phyloP scores from a whole-genome alignment of 257 asterid species.

The Osmanthus fragrans region DNA sequence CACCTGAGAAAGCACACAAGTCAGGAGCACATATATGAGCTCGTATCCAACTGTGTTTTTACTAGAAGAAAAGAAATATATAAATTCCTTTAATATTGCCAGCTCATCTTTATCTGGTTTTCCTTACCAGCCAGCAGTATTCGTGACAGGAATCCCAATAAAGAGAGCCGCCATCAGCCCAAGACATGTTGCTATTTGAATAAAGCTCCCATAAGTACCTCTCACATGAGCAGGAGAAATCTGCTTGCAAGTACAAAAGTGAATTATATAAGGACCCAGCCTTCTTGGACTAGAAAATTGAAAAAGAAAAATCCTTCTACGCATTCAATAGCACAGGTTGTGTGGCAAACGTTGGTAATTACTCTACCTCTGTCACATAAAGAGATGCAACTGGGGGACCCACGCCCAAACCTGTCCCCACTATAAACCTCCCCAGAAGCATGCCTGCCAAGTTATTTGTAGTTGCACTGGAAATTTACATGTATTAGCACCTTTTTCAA shows the following conservation, averaged over 20 bases:
- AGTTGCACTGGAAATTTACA: conserved; percentile 62
- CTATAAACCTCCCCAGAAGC: conserved; percentile 84
- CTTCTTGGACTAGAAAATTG: background rate
- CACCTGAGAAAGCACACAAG: conserved; percentile 60
- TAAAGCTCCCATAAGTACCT: conserved; percentile 92
- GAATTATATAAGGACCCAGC: conserved; percentile 12
- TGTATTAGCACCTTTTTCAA: conserved; percentile 24
- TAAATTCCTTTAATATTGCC: conserved; percentile 8
- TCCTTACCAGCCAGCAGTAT: conserved; percentile 74
- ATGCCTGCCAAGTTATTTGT: conserved; percentile 65
- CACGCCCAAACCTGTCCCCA: conserved; percentile 83
- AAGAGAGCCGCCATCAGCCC: conserved; percentile 73
- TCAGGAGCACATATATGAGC: conserved; percentile 25
- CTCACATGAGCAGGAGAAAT: conserved; percentile 91
- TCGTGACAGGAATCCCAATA: conserved; percentile 79
- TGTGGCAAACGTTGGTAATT: conserved; percentile 6
- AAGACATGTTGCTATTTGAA: conserved; percentile 85
- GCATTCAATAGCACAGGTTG: conserved; percentile 5
- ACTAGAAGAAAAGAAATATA: background rate
- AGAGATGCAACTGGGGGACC: conserved; percentile 96
- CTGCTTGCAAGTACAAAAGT: conserved; percentile 38
- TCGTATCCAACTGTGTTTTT: conserved; percentile 14
- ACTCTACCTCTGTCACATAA: conserved; percentile 79
- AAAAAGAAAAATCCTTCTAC: background rate
- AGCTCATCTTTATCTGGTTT: conserved; percentile 10